Evolutionary conservation across 129 eudicot species (phyloP).

Genomic region (Tagetes erecta): DNA sequence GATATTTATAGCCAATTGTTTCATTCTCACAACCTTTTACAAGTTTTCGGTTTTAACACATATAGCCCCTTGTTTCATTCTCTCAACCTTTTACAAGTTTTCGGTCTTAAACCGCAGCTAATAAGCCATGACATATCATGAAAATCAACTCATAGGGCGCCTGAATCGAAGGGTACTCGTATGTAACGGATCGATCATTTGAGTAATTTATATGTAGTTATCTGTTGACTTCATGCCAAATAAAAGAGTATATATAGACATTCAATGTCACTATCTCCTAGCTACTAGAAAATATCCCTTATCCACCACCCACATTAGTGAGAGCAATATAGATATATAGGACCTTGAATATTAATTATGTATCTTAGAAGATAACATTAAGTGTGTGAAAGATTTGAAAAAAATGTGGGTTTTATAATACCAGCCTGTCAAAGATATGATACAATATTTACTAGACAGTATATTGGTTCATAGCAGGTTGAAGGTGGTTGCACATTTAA

Average conservation of each 20-base stretch:
- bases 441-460: neutral
- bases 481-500: neutral
- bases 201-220: neutral
- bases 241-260: neutral
- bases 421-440: neutral
- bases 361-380: neutral
- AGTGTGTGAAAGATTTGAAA: neutral
- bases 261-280: neutral
- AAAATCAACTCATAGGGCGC: no score
- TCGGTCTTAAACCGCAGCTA: no score
- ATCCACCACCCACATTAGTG: neutral
- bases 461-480: neutral
- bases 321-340: neutral
- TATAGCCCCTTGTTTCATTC: conserved; percentile 24
- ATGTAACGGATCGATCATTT: neutral
- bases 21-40: conserved; percentile 11
- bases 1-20: conserved; percentile 23
- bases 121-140: no score
- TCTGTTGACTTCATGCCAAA: neutral
- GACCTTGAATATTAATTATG: neutral
- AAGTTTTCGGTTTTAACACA: no score
- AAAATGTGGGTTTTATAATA: neutral
- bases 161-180: no score
- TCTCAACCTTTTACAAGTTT: conserved; percentile 1
- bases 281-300: neutral